Conservation (phyloP, 495 filamentous ascomycete species). For the Trichoderma erinaceum region DNA sequence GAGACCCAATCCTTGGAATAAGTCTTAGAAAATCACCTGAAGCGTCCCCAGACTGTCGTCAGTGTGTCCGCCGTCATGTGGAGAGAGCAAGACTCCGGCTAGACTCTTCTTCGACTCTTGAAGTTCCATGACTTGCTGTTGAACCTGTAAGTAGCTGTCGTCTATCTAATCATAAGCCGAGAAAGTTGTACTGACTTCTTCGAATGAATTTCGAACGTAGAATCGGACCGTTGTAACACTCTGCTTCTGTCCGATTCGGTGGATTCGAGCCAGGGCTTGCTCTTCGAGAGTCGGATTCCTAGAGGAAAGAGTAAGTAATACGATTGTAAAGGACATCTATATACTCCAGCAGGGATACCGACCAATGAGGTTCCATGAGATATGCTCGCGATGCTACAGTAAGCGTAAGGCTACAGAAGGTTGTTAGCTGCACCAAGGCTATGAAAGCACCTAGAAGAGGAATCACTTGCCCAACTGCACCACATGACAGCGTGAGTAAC, state of each 20-base stretch:
- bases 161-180: background rate
- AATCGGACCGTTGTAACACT: constrained; percentile 35
- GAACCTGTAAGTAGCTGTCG: background rate
- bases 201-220: constrained; percentile 30
- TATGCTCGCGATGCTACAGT: constrained; percentile 36
- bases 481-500: constrained; percentile 37
- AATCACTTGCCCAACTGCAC: constrained; percentile 33
- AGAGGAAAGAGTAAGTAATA: background rate
- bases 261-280: constrained; percentile 34
- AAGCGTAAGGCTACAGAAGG: constrained; percentile 28
- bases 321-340: background rate
- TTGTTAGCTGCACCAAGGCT: background rate
- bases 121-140: constrained; percentile 24
- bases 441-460: background rate
- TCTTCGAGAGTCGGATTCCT: constrained; percentile 41
- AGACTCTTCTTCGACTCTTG: constrained; percentile 26
- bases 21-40: background rate
- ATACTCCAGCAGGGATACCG: constrained; percentile 1
- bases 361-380: constrained; percentile 38
- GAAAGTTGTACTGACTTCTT: constrained; percentile 24
- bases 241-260: constrained; percentile 33
- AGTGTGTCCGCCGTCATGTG: background rate
- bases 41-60: background rate
- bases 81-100: constrained; percentile 20
- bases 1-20: background rate